Percentiles rank a stretch among this genome's conserved stretches.
Evolutionary conservation across 345 rosid genomes (phyloP).

Genomic region (Euphorbia pulcherrima): DNA sequence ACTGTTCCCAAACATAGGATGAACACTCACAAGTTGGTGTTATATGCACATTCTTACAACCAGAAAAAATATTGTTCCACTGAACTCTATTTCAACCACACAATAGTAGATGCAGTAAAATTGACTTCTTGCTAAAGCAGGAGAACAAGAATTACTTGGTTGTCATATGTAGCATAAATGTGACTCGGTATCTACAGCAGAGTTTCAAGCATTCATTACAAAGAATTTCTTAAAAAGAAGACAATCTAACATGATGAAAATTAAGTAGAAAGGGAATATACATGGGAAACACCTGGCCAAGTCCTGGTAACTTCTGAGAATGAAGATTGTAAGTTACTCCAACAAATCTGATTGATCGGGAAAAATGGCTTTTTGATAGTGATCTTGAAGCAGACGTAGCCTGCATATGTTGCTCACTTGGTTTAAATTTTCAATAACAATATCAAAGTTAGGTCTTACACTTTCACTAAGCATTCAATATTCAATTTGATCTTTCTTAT

Average conservation of each 20-base stretch:
- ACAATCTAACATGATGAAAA: background rate
- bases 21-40: background rate
- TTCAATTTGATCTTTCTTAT: too few relatives aligned
- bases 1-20: background rate
- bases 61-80: background rate
- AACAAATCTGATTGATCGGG: conserved; percentile 31
- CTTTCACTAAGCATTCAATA: too few relatives aligned
- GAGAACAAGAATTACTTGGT: background rate
- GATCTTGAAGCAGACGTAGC: conserved; percentile 30
- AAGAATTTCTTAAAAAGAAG: background rate
- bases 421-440: conserved; percentile 6
- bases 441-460: background rate
- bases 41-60: background rate
- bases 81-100: background rate
- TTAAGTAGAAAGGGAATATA: conserved; percentile 4
- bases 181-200: background rate
- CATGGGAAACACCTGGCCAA: conserved; percentile 45
- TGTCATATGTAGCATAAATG: background rate
- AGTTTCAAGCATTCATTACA: background rate
- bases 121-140: conserved; percentile 3
- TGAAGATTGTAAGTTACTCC: conserved; percentile 41
- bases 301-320: conserved; percentile 32
- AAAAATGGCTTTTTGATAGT: conserved; percentile 16
- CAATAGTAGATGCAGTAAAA: background rate
- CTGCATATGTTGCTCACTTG: conserved; percentile 27